Conservation (phyloP, 148 eudicot genomes). For the Amaranthus palmeri region DNA sequence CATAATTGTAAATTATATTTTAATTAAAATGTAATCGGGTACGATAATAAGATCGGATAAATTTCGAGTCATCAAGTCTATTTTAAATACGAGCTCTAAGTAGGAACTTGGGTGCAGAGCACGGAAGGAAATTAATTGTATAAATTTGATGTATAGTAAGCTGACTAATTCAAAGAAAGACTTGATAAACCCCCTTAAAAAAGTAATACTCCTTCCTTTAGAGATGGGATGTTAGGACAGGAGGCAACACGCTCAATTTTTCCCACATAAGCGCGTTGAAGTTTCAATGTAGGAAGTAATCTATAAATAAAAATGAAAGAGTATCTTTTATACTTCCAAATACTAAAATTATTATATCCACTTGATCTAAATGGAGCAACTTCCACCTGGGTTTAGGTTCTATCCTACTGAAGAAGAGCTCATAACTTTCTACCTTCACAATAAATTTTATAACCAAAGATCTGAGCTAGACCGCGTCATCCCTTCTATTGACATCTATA, state of each 20-base stretch:
- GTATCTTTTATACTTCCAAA: background rate
- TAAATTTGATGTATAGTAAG: no score
- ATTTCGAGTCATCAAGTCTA: no score
- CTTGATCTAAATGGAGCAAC: slow-evolving; percentile 9
- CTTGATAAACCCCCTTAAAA: no score
- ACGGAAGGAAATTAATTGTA: no score
- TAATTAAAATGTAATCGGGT: no score
- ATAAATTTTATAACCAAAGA: slow-evolving; percentile 17
- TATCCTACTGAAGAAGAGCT: slow-evolving; percentile 41
- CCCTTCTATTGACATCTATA: slow-evolving; percentile 27
- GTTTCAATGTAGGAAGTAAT: slow-evolving; percentile 11
- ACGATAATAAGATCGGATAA: no score
- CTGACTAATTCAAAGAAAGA: no score
- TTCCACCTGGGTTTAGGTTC: slow-evolving; percentile 33
- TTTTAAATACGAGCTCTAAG: no score
- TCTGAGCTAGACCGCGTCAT: slow-evolving; percentile 27
- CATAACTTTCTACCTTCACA: slow-evolving; percentile 29
- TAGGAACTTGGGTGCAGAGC: no score
- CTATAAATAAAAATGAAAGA: background rate
- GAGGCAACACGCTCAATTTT: background rate
- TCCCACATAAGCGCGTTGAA: slow-evolving; percentile 18
- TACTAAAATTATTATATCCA: background rate
- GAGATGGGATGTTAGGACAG: slow-evolving; percentile 11
- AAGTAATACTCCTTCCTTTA: no score
- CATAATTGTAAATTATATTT: no score